Base-by-base conservation (phyloP, 2,329 filamentous ascomycete species). In the Ophiostoma sp. region DNA sequence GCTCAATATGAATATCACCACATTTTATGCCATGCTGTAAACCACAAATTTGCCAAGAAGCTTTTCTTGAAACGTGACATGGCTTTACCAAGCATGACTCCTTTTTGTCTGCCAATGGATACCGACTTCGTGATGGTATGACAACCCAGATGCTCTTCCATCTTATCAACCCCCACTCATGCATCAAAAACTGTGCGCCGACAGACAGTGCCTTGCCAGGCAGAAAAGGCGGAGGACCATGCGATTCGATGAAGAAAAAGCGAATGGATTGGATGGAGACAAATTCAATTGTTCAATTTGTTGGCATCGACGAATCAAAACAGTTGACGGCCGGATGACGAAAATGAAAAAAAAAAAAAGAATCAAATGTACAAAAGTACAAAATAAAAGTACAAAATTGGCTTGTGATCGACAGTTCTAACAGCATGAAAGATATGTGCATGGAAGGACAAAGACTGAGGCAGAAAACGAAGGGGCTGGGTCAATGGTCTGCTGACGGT, bases 401-500 rank as follows among this genome's bases (percentile, higher is more conserved):
- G 59, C 59, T 17, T 64, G 59, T 64, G 59, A 64, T 25, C 12
- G 12, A 3, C 22, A 12, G 7, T 28, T 12, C 3, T 11, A 28
- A 25, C 11, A 55, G 4, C 22, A 45, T 12, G 22, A 25, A 12
- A 28, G 8, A 3, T 22, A 9, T 12, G 28, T 31, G 25, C 28
- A 15, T 19, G 15, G 55, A 31, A 8, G 2, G 36, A 39, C 11
- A 25, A 42, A 64, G 6, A 28, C 3, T 9, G 19, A 36, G 28
- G 28, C 57, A 61, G n/a, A 63, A 39, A 39, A 25, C 6, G 33
- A 63, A 42, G 59, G 59, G 59, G 33, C 59, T 64, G 59, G 59
- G 59, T 42, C 33, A 25, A 64, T 22, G 59, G 59, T 64, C 59
- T 64, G 59, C 59, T 64, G 59, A 39, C 59, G 11, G 33, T 17